These are phyloP conservation scores for Scedosporium dehoogii DNA, from an alignment of 2,329 filamentous ascomycete genomes.

Conservation along the genomic window DNA sequence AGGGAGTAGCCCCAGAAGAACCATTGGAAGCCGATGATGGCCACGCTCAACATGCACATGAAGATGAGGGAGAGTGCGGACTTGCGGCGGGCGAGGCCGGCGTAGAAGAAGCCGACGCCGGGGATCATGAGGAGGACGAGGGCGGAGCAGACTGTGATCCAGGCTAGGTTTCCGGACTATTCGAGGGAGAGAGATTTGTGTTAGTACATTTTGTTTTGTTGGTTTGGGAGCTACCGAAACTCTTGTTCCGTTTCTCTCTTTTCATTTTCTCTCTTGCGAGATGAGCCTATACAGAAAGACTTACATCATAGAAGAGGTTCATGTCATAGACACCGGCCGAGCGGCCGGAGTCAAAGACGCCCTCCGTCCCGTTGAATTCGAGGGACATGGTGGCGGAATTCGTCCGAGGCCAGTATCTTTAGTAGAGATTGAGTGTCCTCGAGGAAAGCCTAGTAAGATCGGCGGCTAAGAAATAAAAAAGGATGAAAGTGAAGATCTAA, in stretches of 20 bases:
- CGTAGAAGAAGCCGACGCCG: conserved; percentile 92
- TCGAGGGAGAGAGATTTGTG: background rate
- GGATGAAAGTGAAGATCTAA: background rate
- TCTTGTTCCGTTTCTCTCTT: too few relatives aligned
- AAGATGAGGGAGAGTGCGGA: conserved; percentile 80
- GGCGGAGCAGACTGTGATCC: conserved; percentile 66
- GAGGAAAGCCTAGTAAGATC: background rate
- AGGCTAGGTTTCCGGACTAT: conserved; percentile 71
- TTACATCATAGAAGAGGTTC: conserved; percentile 75
- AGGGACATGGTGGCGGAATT: conserved; percentile 20
- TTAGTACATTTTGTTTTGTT: background rate
- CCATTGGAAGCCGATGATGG: conserved; percentile 80
- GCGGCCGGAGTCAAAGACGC: conserved; percentile 39
- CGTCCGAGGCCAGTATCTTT: background rate
- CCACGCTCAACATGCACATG: conserved; percentile 72
- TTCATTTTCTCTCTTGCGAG: background rate
- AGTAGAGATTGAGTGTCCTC: background rate
- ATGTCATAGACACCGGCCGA: conserved; percentile 52
- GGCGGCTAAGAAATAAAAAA: background rate
- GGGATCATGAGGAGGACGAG: conserved; percentile 89
- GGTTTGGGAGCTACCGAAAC: background rate
- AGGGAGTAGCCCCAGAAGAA: conserved; percentile 93
- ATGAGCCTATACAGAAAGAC: conserved; percentile 14
- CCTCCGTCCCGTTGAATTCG: conserved; percentile 41
- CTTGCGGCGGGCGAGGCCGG: conserved; percentile 78